Base-by-base conservation (phyloP, 805 yeast genomes). In the Torulaspora franciscae region DNA sequence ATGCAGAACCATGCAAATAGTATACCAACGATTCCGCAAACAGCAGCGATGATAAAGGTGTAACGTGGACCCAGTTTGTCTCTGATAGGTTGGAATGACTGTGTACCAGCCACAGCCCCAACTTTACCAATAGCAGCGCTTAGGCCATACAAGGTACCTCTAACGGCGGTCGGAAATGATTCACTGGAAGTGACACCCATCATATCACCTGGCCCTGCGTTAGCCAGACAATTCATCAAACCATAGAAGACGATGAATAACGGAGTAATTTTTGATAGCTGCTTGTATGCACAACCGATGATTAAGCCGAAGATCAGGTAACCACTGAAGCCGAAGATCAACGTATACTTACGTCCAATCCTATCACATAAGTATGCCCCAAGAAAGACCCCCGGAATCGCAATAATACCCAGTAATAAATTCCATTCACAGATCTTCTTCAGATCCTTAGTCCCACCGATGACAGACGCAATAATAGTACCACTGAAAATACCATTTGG, bases 61-160 rank as follows among this genome's bases (percentile, higher is more conserved):
- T 87, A 85, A 48, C 68, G 68, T 54, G 77, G 69, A 28, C 93
- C 93, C 50, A 81, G 68, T 57, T 82, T 64, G 32, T 57, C 64
- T 64, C 81, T 44, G 25, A 44, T 44, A 25, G 47, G 35, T 35
- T 44, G 77, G 66, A 85, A 85, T 13, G 75, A 75, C 60, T 81
- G 77, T 19, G 89, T 83, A 24, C 93, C 93, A 15, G 83, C 80
- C 17, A 83, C 89, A n/a, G 91, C 93, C 45, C 93, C 95, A 22
- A 82, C 83, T 63, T 85, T 85, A 46, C 93, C 93, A 38, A 83
- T 69, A 3, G 90, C 93, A 30, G 93, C 93, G 37, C 84, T 74
- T 17, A 85, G 54, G 30, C 91, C 91, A 56, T 85, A 85, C 40
- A 77, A 70, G 0, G 88, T 81, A 30, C 90, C 91, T 64, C 93